phyloP scores from a whole-genome alignment of 305 asterid species.

The Solanum chacoense region DNA sequence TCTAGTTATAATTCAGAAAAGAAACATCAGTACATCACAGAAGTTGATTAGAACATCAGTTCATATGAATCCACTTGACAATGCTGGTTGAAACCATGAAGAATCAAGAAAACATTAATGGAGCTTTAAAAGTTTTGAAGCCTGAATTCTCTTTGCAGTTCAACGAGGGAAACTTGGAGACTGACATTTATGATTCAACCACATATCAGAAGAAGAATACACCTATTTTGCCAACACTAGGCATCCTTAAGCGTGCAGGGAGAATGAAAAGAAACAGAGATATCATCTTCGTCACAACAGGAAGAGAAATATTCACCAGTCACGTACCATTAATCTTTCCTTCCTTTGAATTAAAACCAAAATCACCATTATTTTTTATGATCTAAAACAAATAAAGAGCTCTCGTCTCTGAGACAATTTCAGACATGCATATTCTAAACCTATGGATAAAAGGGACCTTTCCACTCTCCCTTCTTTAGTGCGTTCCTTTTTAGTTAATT shows the following conservation, averaged over 20 bases:
- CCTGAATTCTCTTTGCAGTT: neutral
- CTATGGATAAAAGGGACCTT: neutral
- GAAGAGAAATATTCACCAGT: neutral
- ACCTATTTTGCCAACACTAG: neutral
- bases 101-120: neutral
- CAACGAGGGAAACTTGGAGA: neutral
- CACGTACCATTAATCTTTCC: neutral
- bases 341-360: neutral
- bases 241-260: neutral
- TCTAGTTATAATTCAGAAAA: neutral
- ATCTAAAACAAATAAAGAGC: neutral
- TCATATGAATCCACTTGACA: neutral
- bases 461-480: neutral
- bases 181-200: neutral
- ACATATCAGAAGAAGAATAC: neutral
- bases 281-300: neutral
- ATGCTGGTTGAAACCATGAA: neutral
- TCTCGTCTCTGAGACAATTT: neutral
- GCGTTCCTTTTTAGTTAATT: neutral
- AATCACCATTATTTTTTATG: neutral
- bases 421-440: neutral
- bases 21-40: neutral
- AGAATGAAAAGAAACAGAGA: neutral
- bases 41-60: neutral
- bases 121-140: neutral